Conservation (phyloP, 768 basidiomycete species). For the Russula abietina region DNA sequence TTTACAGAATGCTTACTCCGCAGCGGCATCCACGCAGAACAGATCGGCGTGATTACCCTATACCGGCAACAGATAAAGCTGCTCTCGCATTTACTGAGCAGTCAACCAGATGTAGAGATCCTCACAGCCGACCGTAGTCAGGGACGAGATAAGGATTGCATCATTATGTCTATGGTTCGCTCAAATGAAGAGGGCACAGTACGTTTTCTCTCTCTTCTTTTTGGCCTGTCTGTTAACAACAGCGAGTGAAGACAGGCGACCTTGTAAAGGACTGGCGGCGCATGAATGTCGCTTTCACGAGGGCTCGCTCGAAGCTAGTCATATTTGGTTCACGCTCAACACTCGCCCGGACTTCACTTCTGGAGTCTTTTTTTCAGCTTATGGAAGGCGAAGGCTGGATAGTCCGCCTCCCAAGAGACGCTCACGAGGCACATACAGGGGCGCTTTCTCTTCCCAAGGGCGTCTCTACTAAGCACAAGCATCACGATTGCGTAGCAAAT, state of each 20-base stretch:
- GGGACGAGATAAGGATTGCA: conserved; percentile 92
- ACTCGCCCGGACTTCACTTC: conserved; percentile 51
- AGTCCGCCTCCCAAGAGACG: conserved; percentile 46
- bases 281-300: conserved; percentile 95
- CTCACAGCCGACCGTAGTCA: conserved; percentile 92
- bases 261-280: conserved; percentile 93
- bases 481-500: conserved; percentile 14
- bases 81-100: conserved; percentile 56
- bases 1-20: conserved; percentile 57
- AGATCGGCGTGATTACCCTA: conserved; percentile 84
- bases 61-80: conserved; percentile 97
- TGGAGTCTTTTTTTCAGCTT: conserved; percentile 70
- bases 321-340: conserved; percentile 86
- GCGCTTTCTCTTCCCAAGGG: conserved; percentile 36
- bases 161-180: conserved; percentile 88
- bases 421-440: conserved; percentile 37
- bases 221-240: background rate
- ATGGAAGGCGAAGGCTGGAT: conserved; percentile 75
- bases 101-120: conserved; percentile 62
- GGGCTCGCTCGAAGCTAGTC: conserved; percentile 84
- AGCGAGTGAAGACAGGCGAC: conserved; percentile 66
- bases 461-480: conserved; percentile 8
- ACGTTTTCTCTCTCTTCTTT: conserved; percentile 30
- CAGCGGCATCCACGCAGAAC: conserved; percentile 57
- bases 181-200: conserved; percentile 77